These are phyloP conservation scores for Botrytis byssoidea DNA, from an alignment of 2,329 filamentous ascomycete species.

Conservation along the genomic window DNA sequence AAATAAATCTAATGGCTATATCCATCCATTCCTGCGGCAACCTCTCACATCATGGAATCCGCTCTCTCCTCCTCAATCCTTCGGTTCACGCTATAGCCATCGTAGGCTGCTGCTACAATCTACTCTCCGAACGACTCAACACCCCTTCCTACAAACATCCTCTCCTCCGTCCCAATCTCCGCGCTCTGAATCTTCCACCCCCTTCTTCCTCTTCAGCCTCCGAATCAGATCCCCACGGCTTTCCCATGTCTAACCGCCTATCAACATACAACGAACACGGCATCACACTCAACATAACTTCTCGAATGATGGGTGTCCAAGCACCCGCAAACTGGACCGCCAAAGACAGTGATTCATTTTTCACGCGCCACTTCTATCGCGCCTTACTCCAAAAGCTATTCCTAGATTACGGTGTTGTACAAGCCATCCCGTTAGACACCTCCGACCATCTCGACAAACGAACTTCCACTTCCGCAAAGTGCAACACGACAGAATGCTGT, in stretches of 20 bases:
- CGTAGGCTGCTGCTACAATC: slow-evolving; percentile 97
- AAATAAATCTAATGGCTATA: slow-evolving; percentile 69
- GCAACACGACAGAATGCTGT: neutral
- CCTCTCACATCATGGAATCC: slow-evolving; percentile 89
- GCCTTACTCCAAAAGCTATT: slow-evolving; percentile 91
- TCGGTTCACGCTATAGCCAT: slow-evolving; percentile 88
- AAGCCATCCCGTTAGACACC: neutral
- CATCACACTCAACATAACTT: slow-evolving; percentile 88
- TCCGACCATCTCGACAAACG: neutral
- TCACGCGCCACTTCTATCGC: slow-evolving; percentile 89
- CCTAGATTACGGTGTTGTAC: slow-evolving; percentile 75
- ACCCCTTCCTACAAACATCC: slow-evolving; percentile 85
- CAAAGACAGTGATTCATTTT: slow-evolving; percentile 80
- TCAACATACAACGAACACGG: slow-evolving; percentile 57
- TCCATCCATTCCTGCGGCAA: slow-evolving; percentile 98
- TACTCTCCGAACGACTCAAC: slow-evolving; percentile 85
- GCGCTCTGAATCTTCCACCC: slow-evolving; percentile 65
- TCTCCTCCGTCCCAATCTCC: slow-evolving; percentile 65
- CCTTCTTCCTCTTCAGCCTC: slow-evolving; percentile 64
- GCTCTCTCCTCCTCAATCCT: slow-evolving; percentile 80
- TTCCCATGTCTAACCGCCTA: slow-evolving; percentile 81
- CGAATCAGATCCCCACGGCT: slow-evolving; percentile 70
- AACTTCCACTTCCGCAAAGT: neutral
- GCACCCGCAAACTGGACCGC: slow-evolving; percentile 89
- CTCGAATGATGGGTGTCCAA: slow-evolving; percentile 97